Base-by-base conservation (phyloP, 192 early-diverging fungal genomes). In the Backusella circina region DNA sequence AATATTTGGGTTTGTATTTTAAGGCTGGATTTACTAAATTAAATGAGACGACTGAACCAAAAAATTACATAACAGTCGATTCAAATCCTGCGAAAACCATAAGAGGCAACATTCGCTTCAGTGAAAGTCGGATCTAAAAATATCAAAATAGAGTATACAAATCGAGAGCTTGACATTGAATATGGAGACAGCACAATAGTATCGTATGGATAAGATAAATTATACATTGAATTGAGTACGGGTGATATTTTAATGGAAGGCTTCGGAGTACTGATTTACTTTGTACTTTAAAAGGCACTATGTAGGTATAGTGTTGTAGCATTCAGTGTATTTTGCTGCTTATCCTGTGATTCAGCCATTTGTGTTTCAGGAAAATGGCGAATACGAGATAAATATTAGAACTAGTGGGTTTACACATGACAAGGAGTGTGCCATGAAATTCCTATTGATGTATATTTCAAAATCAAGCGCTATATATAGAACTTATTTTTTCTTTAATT, bases 311-410 rank as follows among this genome's bases (percentile, higher is more conserved):
- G 6, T 21, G 23, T 61, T 28, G 10, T 61, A 7, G 21, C 23
- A 51, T 23, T 28, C 26, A 3, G 54, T 28, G 26, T 61, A 28
- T 9, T 61, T 26, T 61, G 21, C 26, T 51, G 74, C 47, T 18
- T 28, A 80, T 12, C 80, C 78, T 5, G 51, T 66, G 30, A 28
- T 15, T 1, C 65, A 72, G 0, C 77, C 70, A 1, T 65, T 86
- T 16, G 75, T 67, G 31, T 86, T 86, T 65, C 57, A 78, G 18
- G 5, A 70, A 3, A 74, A 85, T 51, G 84, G 84, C 1, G 74
- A 82, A 12, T 85, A 83, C 78, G 83, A n/a, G n/a, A n/a, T n/a
- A 85, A 66, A 83, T 83, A 75, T 72, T 83, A 8, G 80, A 85
- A 70, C 78, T 86, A 70, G 80, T 80, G 6, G 82, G 82, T 50